These are phyloP conservation scores for Hanseniaspora opuntiae DNA, from an alignment of 805 yeast species.

Conservation along the genomic window DNA sequence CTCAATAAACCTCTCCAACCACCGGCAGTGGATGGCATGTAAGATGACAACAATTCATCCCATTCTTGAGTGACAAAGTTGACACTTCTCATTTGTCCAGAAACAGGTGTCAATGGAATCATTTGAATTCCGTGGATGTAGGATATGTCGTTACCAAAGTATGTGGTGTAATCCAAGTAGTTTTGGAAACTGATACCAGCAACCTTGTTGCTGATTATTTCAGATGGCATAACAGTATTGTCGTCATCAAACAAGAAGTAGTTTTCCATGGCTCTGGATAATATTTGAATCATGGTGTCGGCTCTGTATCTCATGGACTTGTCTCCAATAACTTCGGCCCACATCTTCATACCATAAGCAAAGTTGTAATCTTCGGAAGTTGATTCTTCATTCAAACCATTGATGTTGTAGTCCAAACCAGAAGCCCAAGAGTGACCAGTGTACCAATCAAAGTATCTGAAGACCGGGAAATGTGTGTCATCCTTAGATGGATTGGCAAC, in stretches of 20 bases:
- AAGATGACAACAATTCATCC: constrained; percentile 33
- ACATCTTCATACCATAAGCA: constrained; percentile 53
- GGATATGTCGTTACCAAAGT: constrained; percentile 49
- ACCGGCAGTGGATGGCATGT: constrained; percentile 33
- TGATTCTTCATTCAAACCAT: constrained; percentile 62
- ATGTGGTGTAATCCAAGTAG: constrained; percentile 59
- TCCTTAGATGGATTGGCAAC: constrained; percentile 46
- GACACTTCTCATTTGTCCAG: constrained; percentile 42
- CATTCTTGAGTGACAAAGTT: constrained; percentile 46
- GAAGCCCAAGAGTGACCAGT: constrained; percentile 66
- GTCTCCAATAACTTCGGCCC: constrained; percentile 49
- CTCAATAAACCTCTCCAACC: constrained; percentile 50
- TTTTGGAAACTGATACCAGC: constrained; percentile 65
- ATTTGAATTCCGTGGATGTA: constrained; percentile 70
- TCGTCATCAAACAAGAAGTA: constrained; percentile 14
- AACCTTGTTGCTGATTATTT: constrained; percentile 49
- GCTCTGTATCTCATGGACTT: constrained; percentile 40
- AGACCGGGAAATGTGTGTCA: constrained; percentile 49
- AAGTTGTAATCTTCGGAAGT: constrained; percentile 60
- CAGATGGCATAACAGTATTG: constrained; percentile 15
- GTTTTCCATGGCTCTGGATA: constrained; percentile 37
- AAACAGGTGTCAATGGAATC: constrained; percentile 56
- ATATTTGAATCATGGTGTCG: constrained; percentile 46
- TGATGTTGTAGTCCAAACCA: constrained; percentile 48
- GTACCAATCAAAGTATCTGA: constrained; percentile 57